Base-by-base conservation (phyloP, 257 asterid species). In the Forsythia viridissima region DNA sequence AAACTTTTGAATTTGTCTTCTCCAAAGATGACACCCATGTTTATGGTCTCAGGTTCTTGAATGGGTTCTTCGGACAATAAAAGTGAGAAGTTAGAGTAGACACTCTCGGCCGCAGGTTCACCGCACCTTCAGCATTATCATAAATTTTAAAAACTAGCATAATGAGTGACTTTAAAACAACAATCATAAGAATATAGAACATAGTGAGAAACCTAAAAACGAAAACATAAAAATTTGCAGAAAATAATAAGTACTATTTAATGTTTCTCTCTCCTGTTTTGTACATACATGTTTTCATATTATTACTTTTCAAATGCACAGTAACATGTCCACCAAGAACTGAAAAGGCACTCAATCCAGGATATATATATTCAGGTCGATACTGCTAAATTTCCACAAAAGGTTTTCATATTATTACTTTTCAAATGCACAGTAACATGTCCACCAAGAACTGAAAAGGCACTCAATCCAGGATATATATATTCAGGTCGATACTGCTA, bases 21-120 rank as follows among this genome's bases (percentile, higher is more conserved):
- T 65, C 90, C 94, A 72, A 87, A 88, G 66, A 91, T 82, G 75
- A 71, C 15, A 20, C 97, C 97, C 89, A 88, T 80, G 79, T 85
- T 79, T 70, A 89, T 68, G 16, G 88, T 89, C 55, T 94, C 97
- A 1, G 90, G 86, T 85, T 89, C 97, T 71, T 84, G 67, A 40
- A 91, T 76, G 70, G 97, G 94, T 77, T 94, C 96, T 82, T 91
- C 97, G 2, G 87, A 82, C 76, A 94, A 73, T 76, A 92, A 73
- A 30, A 94, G 79, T 3, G 97, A 77, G 77, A 94, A 94, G 81
- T 94, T 84, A 0, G 94, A 87, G 90, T 87, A 94, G 72, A 94
- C 72, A 61, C 90, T 90, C 83, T 91, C 92, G 16, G 93, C 89
- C 82, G 96, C 93, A 48, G 94, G 89, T 75, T 86, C 96, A 8